These are phyloP conservation scores for Stephanodiscus minutulus DNA, from an alignment of 108 stramenopile genomes.

Conservation along the genomic window DNA sequence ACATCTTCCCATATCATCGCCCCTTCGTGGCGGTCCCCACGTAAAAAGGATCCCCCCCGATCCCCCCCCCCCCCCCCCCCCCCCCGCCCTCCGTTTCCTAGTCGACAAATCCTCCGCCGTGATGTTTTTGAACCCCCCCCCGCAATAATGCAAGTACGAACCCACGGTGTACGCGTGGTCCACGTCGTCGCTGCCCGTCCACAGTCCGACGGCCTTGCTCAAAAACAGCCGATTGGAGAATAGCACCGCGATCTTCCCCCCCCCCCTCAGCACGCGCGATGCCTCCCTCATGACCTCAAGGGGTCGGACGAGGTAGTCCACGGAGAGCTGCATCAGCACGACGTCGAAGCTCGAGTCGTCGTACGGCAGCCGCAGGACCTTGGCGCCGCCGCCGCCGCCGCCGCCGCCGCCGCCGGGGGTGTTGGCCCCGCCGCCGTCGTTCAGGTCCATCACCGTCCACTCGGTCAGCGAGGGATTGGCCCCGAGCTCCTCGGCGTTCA, in stretches of 20 bases:
- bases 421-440: constrained; percentile 61
- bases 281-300: constrained; percentile 86
- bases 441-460: constrained; percentile 77
- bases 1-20: background rate
- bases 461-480: constrained; percentile 71
- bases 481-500: constrained; percentile 81
- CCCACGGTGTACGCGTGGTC: constrained; percentile 90
- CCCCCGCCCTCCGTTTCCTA: constrained; percentile 59
- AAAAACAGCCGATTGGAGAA: constrained; percentile 94
- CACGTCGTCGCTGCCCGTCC: constrained; percentile 92
- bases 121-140: constrained; percentile 56
- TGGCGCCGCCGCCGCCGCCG: constrained; percentile 56
- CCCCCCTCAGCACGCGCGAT: constrained; percentile 71
- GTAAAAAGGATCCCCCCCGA: constrained; percentile 84
- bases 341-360: constrained; percentile 80
- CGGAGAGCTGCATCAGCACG: constrained; percentile 88
- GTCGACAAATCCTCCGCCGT: constrained; percentile 76
- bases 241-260: constrained; percentile 81
- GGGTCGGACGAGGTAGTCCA: constrained; percentile 91
- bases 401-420: too few relatives aligned
- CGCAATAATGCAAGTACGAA: constrained; percentile 69
- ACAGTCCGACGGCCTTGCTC: constrained; percentile 77
- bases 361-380: constrained; percentile 86
- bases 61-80: constrained; percentile 52
- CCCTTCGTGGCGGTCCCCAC: constrained; percentile 72